Evolutionary conservation across 352 stramenopile genomes (phyloP), one percentile per base, ranked within the genome.

Genomic region (Globisporangium solare): DNA sequence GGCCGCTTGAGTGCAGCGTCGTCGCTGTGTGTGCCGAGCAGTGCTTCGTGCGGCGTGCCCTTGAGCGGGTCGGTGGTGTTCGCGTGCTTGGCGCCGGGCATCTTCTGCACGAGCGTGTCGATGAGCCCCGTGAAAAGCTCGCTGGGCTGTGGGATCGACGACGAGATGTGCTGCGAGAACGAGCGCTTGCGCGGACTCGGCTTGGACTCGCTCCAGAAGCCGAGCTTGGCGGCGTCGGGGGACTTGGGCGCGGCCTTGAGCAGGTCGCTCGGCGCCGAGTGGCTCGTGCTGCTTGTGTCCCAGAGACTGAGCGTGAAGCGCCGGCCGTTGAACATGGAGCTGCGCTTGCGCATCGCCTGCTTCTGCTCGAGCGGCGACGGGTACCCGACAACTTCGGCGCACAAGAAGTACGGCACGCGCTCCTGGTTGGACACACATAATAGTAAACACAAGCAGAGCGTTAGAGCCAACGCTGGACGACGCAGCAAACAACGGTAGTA

Each of bases 201-300:
- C 39, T 86, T 83, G 10, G 76, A 82, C 47, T 91, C 79, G 48
- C 83, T 94, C 83, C 83, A 94, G 56, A 94, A 94, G 17, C 83
- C 83, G 2, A 93, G 69, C 49, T 78, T 80, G 2, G 73, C 61
- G 15, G 79, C 76, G 13, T 92, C 78, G 7, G 78, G 75, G 6
- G 77, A 89, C 51, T 74, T 66, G 32, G 76, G 67, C 13, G 62
- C 59, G 22, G 66, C 58, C 22, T 61, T 56, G 47, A 67, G 55
- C 24, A 73, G 45, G 17, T 79, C 70, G 39, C 62, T 74, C 3
- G 73, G 71, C 13, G 62, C 75, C 8, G 75, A 66, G 24, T 68
- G 74, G 27, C 27, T 35, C 27, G 27, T 35, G 27, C 10, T 35
- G 27, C 10, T n/a, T n/a, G n/a, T 35, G 56, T 90, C 80, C 70